Evolutionary conservation across 192 early-diverging fungal genomes (phyloP).

Genomic region (Chytriomyces sp.): DNA sequence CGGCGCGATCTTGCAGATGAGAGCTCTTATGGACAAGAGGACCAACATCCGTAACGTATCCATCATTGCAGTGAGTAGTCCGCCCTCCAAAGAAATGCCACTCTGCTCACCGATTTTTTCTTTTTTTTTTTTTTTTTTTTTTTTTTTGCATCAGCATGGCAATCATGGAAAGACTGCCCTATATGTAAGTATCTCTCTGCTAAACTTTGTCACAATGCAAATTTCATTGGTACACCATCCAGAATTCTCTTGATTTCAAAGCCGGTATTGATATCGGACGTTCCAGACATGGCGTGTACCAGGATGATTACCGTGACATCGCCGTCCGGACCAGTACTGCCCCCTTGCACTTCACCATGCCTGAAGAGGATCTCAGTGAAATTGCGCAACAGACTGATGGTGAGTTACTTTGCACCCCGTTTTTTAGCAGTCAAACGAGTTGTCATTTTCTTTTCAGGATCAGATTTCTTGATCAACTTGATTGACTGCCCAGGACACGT

Average conservation of each 20-base stretch:
- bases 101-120: slow-evolving; percentile 5
- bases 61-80: slow-evolving; percentile 80
- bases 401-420: not conserved
- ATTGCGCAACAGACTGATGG: slow-evolving; percentile 88
- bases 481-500: slow-evolving; percentile 99
- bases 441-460: slow-evolving; percentile 49
- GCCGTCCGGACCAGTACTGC: slow-evolving; percentile 99
- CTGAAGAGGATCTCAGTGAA: slow-evolving; percentile 79
- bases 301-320: slow-evolving; percentile 98
- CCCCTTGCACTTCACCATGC: slow-evolving; percentile 96
- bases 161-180: slow-evolving; percentile 89
- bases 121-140: too few relatives aligned
- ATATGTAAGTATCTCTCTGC: not conserved
- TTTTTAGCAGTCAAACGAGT: not conserved
- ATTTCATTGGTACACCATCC: slow-evolving; percentile 67
- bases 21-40: slow-evolving; percentile 84
- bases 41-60: slow-evolving; percentile 99
- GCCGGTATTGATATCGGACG: slow-evolving; percentile 96
- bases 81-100: not conserved
- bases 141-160: too few relatives aligned
- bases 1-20: slow-evolving; percentile 54
- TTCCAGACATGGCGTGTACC: slow-evolving; percentile 95
- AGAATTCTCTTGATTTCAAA: slow-evolving; percentile 94
- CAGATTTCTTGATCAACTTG: slow-evolving; percentile 97
- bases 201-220: slow-evolving; percentile 40